These are phyloP conservation scores for Sporothrix schenckii DNA, from an alignment of 2,329 filamentous ascomycete genomes.

Conservation along the genomic window DNA sequence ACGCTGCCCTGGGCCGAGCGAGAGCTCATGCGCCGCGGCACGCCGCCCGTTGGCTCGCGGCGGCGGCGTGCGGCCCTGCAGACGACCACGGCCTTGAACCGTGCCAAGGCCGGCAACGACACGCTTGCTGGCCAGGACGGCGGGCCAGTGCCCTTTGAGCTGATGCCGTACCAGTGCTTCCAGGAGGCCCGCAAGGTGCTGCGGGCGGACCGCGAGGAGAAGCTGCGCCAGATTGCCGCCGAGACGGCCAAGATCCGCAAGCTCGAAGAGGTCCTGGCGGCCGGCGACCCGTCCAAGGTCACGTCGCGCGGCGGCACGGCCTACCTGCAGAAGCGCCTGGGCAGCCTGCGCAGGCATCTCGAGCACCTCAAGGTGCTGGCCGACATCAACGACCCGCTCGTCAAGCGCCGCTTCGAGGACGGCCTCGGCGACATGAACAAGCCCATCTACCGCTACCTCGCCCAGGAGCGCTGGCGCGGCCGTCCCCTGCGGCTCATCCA, in stretches of 20 bases:
- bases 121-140: slow-evolving; percentile 40
- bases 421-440: slow-evolving; percentile 91
- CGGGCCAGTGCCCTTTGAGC: slow-evolving; percentile 80
- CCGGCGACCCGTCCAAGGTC: slow-evolving; percentile 51
- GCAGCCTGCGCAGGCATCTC: slow-evolving; percentile 70
- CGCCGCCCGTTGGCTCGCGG: slow-evolving; percentile 78
- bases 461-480: slow-evolving; percentile 82
- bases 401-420: slow-evolving; percentile 94
- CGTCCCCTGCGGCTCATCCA: slow-evolving; percentile 78
- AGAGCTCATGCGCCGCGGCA: slow-evolving; percentile 67
- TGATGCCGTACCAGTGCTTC: slow-evolving; percentile 95
- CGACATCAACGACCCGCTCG: slow-evolving; percentile 91
- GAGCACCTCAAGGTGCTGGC: slow-evolving; percentile 83
- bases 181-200: slow-evolving; percentile 90
- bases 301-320: slow-evolving; percentile 63
- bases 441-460: slow-evolving; percentile 90
- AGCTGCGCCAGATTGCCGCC: slow-evolving; percentile 70
- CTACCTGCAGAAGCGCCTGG: slow-evolving; percentile 67
- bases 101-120: slow-evolving; percentile 13
- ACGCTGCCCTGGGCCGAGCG: slow-evolving; percentile 66
- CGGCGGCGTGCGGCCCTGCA: slow-evolving; percentile 76
- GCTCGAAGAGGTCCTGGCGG: slow-evolving; percentile 56
- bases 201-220: slow-evolving; percentile 76
- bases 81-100: slow-evolving; percentile 13
- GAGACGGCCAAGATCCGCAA: slow-evolving; percentile 70